These are phyloP conservation scores for Podosphaera leucotricha DNA, from an alignment of 2,329 filamentous ascomycete species.

Conservation along the genomic window DNA sequence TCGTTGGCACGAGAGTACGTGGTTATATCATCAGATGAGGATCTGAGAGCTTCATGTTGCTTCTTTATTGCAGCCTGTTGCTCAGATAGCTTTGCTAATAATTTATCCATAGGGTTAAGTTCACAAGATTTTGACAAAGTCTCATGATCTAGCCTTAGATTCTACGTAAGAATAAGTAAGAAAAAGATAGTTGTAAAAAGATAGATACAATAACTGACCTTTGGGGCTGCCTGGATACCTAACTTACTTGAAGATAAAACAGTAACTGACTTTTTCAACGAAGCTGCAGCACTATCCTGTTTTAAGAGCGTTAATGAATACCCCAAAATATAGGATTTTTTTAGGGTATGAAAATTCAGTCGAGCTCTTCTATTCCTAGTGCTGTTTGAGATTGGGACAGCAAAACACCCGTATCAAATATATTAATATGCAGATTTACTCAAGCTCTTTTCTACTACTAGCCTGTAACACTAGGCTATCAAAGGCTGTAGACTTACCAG, in stretches of 20 bases:
- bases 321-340: neutral
- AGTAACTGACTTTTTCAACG: conserved; percentile 18
- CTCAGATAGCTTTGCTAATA: conserved; percentile 51
- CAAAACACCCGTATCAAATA: neutral
- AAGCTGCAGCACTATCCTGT: conserved; percentile 8
- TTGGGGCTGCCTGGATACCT: conserved; percentile 27
- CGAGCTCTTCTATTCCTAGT: neutral
- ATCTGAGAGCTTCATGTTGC: conserved; percentile 30
- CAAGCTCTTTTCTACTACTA: neutral
- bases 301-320: conserved; percentile 4
- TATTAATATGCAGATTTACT: neutral
- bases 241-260: conserved; percentile 29
- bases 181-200: neutral
- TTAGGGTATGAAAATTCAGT: neutral
- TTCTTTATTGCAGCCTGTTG: conserved; percentile 37
- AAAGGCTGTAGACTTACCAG: conserved; percentile 1
- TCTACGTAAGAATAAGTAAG: conserved; percentile 18
- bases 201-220: conserved; percentile 19
- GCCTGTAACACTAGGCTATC: neutral
- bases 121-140: conserved; percentile 16
- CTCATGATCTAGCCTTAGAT: conserved; percentile 26
- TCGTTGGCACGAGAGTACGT: conserved; percentile 17
- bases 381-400: neutral
- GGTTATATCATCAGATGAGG: conserved; percentile 9
- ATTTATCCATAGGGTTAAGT: conserved; percentile 40